Evolutionary conservation across 305 asterid genomes (phyloP).

Genomic region (Nicotiana rustica): DNA sequence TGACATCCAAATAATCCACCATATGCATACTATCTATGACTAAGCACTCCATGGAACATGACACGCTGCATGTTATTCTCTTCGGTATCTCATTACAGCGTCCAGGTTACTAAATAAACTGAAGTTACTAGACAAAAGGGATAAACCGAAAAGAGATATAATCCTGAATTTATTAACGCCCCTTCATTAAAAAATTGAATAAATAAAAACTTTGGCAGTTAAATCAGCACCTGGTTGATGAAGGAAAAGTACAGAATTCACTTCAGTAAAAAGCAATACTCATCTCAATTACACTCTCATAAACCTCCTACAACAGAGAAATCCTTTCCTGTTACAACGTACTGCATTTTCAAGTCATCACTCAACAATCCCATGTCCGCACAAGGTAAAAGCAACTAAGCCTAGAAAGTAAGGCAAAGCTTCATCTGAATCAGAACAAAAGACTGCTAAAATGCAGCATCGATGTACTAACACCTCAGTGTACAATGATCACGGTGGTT

Average conservation of each 20-base stretch:
- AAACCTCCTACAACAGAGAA: background rate
- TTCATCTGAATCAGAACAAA: background rate
- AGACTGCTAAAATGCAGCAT: conserved; percentile 11
- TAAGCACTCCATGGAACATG: background rate
- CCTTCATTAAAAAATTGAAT: background rate
- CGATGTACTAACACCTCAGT: background rate
- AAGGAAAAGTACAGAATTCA: conserved; percentile 6
- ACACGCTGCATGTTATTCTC: background rate
- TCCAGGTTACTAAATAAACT: background rate
- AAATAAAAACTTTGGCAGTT: background rate
- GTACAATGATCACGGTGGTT: background rate
- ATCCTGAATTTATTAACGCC: background rate
- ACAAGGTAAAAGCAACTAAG: background rate
- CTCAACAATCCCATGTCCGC: background rate
- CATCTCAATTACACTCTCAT: conserved; percentile 3
- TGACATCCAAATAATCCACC: conserved; percentile 18
- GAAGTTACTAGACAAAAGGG: background rate
- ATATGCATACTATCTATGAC: conserved; percentile 6
- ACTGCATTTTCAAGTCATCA: background rate
- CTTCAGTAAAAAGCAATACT: background rate
- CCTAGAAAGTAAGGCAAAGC: conserved; percentile 10
- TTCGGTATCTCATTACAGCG: background rate
- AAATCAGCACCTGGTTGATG: background rate
- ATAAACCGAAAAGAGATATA: background rate
- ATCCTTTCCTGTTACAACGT: background rate